A percentile compares a stretch with the other conserved stretches of the same genome.
phyloP scores from a whole-genome alignment of 257 asterid genomes.

The Scutellaria galericulata region DNA sequence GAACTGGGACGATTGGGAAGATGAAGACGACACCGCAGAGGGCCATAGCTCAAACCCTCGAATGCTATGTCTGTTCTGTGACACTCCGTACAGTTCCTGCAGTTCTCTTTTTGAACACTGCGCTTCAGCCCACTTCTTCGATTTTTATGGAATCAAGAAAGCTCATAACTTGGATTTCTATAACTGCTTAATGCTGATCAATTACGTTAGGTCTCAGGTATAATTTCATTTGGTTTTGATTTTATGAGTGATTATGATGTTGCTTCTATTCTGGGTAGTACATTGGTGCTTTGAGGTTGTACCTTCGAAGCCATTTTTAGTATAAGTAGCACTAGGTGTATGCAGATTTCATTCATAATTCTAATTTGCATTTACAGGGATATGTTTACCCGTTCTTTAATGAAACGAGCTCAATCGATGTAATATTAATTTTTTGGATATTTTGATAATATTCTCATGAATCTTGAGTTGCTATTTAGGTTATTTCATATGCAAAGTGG shows the following conservation, averaged over 20 bases:
- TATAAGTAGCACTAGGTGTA: conserved; percentile 16
- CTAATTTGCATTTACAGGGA: background rate
- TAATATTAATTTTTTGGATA: background rate
- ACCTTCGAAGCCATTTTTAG: background rate
- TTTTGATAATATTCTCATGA: background rate
- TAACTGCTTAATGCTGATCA: conserved; percentile 79
- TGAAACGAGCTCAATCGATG: background rate
- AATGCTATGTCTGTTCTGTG: conserved; percentile 76
- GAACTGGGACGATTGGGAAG: conserved; percentile 60
- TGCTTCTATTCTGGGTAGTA: conserved; percentile 4
- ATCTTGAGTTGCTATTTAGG: conserved; percentile 11
- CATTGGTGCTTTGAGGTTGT: background rate
- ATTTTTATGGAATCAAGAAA: conserved; percentile 50
- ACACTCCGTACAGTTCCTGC: conserved; percentile 50
- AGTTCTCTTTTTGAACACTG: conserved; percentile 71
- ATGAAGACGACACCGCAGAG: conserved; percentile 42
- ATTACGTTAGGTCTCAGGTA: conserved; percentile 89
- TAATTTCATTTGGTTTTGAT: conserved; percentile 13
- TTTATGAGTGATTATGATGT: background rate
- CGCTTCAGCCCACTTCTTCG: conserved; percentile 64
- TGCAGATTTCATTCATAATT: background rate
- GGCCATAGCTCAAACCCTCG: conserved; percentile 31
- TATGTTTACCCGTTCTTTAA: background rate
- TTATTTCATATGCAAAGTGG: conserved; percentile 10
- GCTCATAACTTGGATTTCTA: conserved; percentile 70